A percentile compares a stretch with the other conserved stretches of the same genome.
Evolutionary conservation across 2,329 filamentous ascomycete genomes (phyloP).

Genomic region (Nigrospora osmanthi): DNA sequence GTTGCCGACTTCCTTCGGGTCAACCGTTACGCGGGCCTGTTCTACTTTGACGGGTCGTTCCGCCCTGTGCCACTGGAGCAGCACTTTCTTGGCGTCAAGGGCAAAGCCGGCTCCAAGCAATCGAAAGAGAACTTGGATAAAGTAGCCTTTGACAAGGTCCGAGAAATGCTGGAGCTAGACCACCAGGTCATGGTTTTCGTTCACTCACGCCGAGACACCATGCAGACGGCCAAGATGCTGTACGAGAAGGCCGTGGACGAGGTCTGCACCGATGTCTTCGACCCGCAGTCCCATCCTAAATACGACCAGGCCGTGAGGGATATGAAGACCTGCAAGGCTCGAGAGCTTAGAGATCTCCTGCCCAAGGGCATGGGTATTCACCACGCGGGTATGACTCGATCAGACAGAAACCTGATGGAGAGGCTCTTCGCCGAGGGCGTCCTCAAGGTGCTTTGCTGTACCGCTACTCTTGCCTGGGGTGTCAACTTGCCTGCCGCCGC

Average conservation of each 20-base stretch:
- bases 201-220: slow-evolving; percentile 90
- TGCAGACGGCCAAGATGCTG: slow-evolving; percentile 77
- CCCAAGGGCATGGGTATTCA: slow-evolving; percentile 91
- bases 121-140: slow-evolving; percentile 85
- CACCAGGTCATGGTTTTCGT: slow-evolving; percentile 99
- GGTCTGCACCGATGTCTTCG: slow-evolving; percentile 72
- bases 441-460: slow-evolving; percentile 97
- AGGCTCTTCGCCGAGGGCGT: slow-evolving; percentile 84
- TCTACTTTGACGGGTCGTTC: slow-evolving; percentile 96
- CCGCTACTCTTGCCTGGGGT: slow-evolving; percentile 95
- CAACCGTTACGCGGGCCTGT: slow-evolving; percentile 84
- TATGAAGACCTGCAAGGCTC: slow-evolving; percentile 76
- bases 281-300: slow-evolving; percentile 67
- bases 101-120: slow-evolving; percentile 73
- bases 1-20: slow-evolving; percentile 96
- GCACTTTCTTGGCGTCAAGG: slow-evolving; percentile 93
- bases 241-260: slow-evolving; percentile 82
- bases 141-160: slow-evolving; percentile 88
- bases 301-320: slow-evolving; percentile 77
- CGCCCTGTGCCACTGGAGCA: slow-evolving; percentile 93
- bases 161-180: slow-evolving; percentile 82
- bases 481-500: slow-evolving; percentile 96
- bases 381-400: slow-evolving; percentile 91
- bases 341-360: slow-evolving; percentile 81
- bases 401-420: slow-evolving; percentile 94